Evolutionary conservation across 768 basidiomycete genomes (phyloP), one percentile per base, ranked within the genome.

Genomic region (Lactarius deliciosus): DNA sequence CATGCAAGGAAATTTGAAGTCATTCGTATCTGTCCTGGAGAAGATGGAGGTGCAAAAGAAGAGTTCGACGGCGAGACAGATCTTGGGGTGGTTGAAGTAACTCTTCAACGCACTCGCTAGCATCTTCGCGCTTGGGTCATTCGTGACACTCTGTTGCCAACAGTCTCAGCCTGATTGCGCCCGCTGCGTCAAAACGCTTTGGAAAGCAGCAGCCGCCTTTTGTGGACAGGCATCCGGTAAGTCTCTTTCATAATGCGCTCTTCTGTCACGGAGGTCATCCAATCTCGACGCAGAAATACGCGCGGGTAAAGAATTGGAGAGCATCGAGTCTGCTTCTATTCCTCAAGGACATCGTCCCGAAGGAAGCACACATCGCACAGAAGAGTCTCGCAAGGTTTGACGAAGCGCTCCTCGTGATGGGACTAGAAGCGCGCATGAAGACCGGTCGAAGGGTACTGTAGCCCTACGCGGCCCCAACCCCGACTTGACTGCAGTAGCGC

Each of bases 1-100:
- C 0, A 60, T 67, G 62, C 34, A 56, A n/a, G 20, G 8, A 4
- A 32, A 63, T 41, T 47, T 67, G 25, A n/a, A 4, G 6, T 25
- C 62, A 58, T 64, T 67, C 25, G 66, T 67, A 3, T 45, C 57
- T n/a, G n/a, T 41, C 2, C 53, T 67, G 20, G 66, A 68, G 62
- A 41, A 64, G 34, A 36, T 63, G 58, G 41, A 60, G 53, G 62
- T 56, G 58, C 25, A 20, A 25, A 63, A 40, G 62, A 56, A 68
- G 32, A 54, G 3, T 5, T 38, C 62, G 20, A 56, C 22, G 11
- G 41, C 43, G 25, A 28, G 11, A 58, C 40, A 36, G 4, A 60
- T 68, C 41, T 34, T 60, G 34, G 62, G 58, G 10, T 68, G 66
- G 62, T 60, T 68, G 50, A 64, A 56, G 13, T 6, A 38, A 20